Conservation (phyloP, 805 yeast species). For the Jamesozyma piceae region DNA sequence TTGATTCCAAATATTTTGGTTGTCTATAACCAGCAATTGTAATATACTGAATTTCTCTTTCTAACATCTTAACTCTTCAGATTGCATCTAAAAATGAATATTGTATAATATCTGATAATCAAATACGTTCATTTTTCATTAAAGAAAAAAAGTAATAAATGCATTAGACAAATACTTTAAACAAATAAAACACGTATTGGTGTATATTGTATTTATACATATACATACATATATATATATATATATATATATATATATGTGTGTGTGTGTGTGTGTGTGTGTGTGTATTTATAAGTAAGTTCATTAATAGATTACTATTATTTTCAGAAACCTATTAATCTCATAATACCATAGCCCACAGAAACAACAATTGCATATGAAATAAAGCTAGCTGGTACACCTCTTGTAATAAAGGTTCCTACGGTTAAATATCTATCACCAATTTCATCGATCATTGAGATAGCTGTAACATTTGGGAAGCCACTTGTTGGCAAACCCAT, state of each 20-base stretch:
- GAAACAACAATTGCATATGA: conserved; percentile 66
- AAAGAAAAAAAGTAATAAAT: too few relatives aligned
- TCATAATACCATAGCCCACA: conserved; percentile 71
- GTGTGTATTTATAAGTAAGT: too few relatives aligned
- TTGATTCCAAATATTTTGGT: conserved; percentile 75
- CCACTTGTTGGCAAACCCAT: conserved; percentile 98
- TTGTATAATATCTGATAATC: background rate
- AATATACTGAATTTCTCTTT: too few relatives aligned
- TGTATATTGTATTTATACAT: too few relatives aligned
- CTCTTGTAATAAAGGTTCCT: conserved; percentile 75
- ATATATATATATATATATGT: too few relatives aligned
- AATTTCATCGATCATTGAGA: conserved; percentile 84
- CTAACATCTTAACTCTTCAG: too few relatives aligned
- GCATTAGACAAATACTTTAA: too few relatives aligned
- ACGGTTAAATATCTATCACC: conserved; percentile 88
- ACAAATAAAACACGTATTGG: too few relatives aligned
- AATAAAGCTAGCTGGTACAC: conserved; percentile 78
- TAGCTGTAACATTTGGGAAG: conserved; percentile 95
- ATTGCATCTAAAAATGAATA: background rate
- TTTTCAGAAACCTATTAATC: conserved; percentile 43
- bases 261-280: too few relatives aligned
- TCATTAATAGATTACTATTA: too few relatives aligned
- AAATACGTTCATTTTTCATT: too few relatives aligned
- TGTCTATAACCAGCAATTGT: background rate
- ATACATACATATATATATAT: too few relatives aligned